Conservation (phyloP, 2,329 filamentous ascomycete genomes). For the Dactylella cylindrospora region DNA sequence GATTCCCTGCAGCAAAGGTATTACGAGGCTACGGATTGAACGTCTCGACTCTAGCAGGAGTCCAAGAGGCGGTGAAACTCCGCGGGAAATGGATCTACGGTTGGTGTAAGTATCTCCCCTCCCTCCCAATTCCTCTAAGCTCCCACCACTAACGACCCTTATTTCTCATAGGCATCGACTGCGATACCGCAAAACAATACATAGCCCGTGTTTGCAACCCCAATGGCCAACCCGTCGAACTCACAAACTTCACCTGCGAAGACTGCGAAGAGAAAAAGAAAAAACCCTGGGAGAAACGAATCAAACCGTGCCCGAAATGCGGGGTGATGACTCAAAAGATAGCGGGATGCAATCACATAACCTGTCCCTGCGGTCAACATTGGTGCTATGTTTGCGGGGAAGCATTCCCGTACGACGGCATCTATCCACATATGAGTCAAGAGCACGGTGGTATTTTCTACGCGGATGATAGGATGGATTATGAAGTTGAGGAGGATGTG, state of each 20-base stretch:
- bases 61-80: slow-evolving; percentile 53
- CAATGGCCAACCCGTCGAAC: slow-evolving; percentile 52
- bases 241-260: slow-evolving; percentile 55
- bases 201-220: slow-evolving; percentile 55
- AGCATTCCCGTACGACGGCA: slow-evolving; percentile 45
- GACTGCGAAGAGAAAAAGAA: slow-evolving; percentile 50
- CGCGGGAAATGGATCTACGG: slow-evolving; percentile 56
- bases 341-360: slow-evolving; percentile 54
- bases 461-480: not conserved
- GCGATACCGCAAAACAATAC: slow-evolving; percentile 54
- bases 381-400: slow-evolving; percentile 55
- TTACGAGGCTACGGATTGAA: slow-evolving; percentile 52
- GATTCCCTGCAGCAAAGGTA: slow-evolving; percentile 53
- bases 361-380: slow-evolving; percentile 50
- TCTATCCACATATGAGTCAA: slow-evolving; percentile 53
- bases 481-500: slow-evolving; percentile 16
- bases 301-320: slow-evolving; percentile 53
- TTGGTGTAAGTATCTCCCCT: slow-evolving; percentile 52
- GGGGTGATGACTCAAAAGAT: slow-evolving; percentile 52
- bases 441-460: slow-evolving; percentile 50
- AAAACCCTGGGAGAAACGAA: slow-evolving; percentile 15
- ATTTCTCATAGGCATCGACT: slow-evolving; percentile 50
- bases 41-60: slow-evolving; percentile 52
- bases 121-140: not conserved
- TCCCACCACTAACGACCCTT: not conserved